Evolutionary conservation across 345 rosid species (phyloP).

Genomic region (Gossypium herbaceum): DNA sequence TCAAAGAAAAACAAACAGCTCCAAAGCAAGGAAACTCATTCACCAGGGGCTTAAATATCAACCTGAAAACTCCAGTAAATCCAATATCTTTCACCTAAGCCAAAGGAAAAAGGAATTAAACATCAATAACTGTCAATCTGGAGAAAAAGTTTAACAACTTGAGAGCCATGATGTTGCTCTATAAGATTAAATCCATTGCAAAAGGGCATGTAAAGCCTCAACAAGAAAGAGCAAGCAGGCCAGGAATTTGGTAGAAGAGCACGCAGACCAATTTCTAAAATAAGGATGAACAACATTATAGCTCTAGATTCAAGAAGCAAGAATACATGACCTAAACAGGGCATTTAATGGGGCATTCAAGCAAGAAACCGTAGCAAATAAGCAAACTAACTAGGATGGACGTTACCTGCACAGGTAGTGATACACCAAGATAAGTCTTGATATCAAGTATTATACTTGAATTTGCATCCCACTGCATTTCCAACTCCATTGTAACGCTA

Average conservation of each 20-base stretch:
- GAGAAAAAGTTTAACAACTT: neutral
- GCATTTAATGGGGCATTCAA: neutral
- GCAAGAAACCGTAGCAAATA: neutral
- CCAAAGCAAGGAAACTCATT: constrained; percentile 97
- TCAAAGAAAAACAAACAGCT: constrained; percentile 85
- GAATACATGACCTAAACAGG: neutral
- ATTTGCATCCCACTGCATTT: constrained; percentile 98
- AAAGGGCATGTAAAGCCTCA: too few species aligned
- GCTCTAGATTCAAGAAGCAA: neutral
- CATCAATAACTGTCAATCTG: constrained; percentile 8
- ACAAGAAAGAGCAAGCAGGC: too few species aligned
- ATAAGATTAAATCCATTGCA: neutral
- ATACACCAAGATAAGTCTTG: constrained; percentile 80
- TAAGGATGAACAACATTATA: neutral
- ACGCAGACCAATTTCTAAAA: too few species aligned
- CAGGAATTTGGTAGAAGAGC: too few species aligned
- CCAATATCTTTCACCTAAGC: constrained; percentile 87
- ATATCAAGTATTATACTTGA: constrained; percentile 76
- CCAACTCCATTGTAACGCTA: constrained; percentile 86
- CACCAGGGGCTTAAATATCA: constrained; percentile 92
- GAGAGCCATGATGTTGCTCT: neutral
- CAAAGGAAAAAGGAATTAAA: constrained; percentile 20
- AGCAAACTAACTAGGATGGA: neutral
- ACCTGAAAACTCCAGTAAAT: constrained; percentile 98
- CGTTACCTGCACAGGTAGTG: constrained; percentile 81